Base-by-base conservation (phyloP, 129 eudicot genomes). In the sunflower (Helianthus annuus) region DNA sequence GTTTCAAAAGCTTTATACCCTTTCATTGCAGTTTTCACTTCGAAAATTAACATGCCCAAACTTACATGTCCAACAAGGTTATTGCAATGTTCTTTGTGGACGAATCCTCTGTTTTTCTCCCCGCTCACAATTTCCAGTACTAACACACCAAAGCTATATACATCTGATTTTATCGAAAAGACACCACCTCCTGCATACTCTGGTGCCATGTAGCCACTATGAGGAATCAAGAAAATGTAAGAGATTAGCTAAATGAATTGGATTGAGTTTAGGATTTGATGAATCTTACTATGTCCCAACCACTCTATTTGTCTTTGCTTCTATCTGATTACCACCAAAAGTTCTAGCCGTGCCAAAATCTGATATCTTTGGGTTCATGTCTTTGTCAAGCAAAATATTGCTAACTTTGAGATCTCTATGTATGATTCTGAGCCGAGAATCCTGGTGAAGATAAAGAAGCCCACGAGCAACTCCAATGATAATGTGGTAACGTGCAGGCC, bases 391-490 rank as follows among this genome's bases (percentile, higher is more conserved):
- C 36, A 56, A 56, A 56, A 22, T 10, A 56, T 56, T 56, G 62
- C 62, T 56, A 2, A 56, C 36, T 22, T 56, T 56, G 62, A 56
- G 62, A 56, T 56, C 62, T 22, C 62, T 56, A 10, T 56, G 62
- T 56, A 22, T 56, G 62, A 56, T 22, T 56, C 61, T 56, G 36
- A 56, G 62, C 14, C 62, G 62, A 56, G 62, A 56, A 22, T 56
- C 62, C n/a, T 56, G 62, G 1, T 56, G 62, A 56, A 56, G 62
- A 56, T 56, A 56, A 22, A 56, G 62, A 56, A 57, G 63, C 4
- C 63, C 63, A 4, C 63, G 39, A 9, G 63, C 63, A 57, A 53
- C 7, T 16, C 59, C 59, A 16, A 5, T 7, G 29, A 53, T 53
- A 9, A 40, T 42, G 7, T 58, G 39, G 38, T 58, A 58, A 58